These are phyloP conservation scores for Phytophthora foliorum DNA, from an alignment of 352 stramenopile genomes.

Conservation along the genomic window DNA sequence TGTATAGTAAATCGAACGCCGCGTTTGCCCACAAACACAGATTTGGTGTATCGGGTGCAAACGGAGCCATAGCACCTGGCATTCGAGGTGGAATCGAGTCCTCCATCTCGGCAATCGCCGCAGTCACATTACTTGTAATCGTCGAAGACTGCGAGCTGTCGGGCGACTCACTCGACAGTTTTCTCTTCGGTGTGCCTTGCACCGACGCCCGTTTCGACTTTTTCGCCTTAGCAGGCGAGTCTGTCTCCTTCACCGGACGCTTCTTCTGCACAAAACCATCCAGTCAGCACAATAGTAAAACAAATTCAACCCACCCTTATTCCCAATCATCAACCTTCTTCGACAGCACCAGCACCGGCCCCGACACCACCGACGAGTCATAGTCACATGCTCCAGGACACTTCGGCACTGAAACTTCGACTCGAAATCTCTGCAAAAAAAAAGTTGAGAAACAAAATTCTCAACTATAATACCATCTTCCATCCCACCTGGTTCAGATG, in stretches of 20 bases:
- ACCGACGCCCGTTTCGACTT: constrained; percentile 46
- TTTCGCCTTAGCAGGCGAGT: constrained; percentile 50
- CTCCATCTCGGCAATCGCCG: constrained; percentile 45
- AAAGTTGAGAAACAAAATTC: not conserved
- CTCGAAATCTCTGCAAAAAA: constrained; percentile 57
- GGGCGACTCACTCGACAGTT: constrained; percentile 7
- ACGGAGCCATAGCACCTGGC: constrained; percentile 36
- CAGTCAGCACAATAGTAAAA: not conserved
- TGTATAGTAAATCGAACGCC: constrained; percentile 76
- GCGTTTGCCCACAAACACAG: constrained; percentile 80
- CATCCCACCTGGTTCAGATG: constrained; percentile 77
- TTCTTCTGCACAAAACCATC: constrained; percentile 59
- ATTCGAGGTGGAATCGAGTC: constrained; percentile 28
- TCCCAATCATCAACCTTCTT: constrained; percentile 56
- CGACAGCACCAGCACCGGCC: constrained; percentile 69
- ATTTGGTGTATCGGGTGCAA: constrained; percentile 52
- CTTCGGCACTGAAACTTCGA: constrained; percentile 60
- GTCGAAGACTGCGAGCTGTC: constrained; percentile 32
- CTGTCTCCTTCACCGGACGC: constrained; percentile 59
- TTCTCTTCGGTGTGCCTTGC: constrained; percentile 9
- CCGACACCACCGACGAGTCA: constrained; percentile 46
- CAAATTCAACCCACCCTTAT: not conserved
- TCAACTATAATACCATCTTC: not conserved
- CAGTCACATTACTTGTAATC: constrained; percentile 18
- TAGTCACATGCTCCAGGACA: constrained; percentile 42